A percentile compares a stretch with the other conserved stretches of the same genome.
phyloP scores from a whole-genome alignment of 179 eudicot genomes.

The Drosera spatulata region DNA sequence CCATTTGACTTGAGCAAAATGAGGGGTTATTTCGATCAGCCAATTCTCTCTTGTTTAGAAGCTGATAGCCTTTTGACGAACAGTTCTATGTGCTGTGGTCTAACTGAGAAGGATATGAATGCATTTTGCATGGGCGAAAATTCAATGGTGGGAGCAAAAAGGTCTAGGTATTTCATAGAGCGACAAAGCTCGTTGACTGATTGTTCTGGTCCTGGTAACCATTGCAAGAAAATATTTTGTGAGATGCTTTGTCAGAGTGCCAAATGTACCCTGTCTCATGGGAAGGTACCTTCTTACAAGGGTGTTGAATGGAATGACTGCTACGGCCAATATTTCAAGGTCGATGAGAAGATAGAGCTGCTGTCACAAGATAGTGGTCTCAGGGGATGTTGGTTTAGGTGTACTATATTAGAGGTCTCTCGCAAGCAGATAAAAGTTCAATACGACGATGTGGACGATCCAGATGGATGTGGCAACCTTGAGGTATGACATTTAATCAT shows the following conservation, averaged over 20 bases:
- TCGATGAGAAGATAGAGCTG: constrained; percentile 61
- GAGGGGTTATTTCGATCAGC: constrained; percentile 77
- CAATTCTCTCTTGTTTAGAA: constrained; percentile 62
- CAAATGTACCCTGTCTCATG: constrained; percentile 22
- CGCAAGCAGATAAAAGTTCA: constrained; percentile 58
- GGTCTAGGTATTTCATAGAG: constrained; percentile 36
- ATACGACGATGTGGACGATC: constrained; percentile 78
- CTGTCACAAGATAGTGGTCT: constrained; percentile 92
- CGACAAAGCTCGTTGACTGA: constrained; percentile 17
- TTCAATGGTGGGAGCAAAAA: constrained; percentile 47
- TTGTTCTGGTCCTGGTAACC: constrained; percentile 12
- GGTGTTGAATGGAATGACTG: constrained; percentile 20
- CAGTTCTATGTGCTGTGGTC: constrained; percentile 10
- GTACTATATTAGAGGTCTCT: constrained; percentile 63
- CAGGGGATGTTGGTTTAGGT: constrained; percentile 97
- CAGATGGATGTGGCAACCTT: constrained; percentile 65
- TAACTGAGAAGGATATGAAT: constrained; percentile 38
- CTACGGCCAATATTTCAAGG: constrained; percentile 27
- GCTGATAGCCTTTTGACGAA: constrained; percentile 16
- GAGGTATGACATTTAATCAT: constrained; percentile 46
- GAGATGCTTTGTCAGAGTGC: constrained; percentile 23
- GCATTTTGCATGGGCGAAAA: constrained; percentile 38
- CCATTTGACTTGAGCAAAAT: constrained; percentile 79
- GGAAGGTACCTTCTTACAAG: constrained; percentile 25
- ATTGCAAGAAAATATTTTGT: constrained; percentile 14